Conservation (phyloP, 2,329 filamentous ascomycete species). For the Talaromyces atroroseus region DNA sequence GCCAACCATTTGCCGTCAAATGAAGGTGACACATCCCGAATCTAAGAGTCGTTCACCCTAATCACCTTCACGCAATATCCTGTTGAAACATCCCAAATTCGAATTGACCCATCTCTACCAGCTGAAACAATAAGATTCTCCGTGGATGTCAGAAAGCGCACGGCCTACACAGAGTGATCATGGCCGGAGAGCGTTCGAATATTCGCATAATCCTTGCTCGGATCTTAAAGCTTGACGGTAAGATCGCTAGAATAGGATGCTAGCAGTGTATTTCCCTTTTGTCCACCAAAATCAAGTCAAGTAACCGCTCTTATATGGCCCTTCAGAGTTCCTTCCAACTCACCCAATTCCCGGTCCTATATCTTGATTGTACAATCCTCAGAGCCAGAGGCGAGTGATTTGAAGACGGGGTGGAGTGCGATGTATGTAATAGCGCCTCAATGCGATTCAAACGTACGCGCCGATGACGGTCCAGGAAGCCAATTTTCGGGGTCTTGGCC, state of each 20-base stretch:
- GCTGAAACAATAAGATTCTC: conserved; percentile 82
- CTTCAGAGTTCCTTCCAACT: conserved; percentile 83
- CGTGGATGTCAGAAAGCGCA: conserved; percentile 81
- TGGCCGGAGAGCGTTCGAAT: conserved; percentile 85
- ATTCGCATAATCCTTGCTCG: conserved; percentile 87
- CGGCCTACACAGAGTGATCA: conserved; percentile 82
- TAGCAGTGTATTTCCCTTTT: conserved; percentile 70
- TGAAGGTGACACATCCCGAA: conserved; percentile 76
- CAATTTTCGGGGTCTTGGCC: conserved; percentile 81
- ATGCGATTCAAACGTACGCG: conserved; percentile 81
- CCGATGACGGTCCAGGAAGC: conserved; percentile 73
- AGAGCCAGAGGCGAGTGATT: conserved; percentile 80
- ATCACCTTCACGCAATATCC: conserved; percentile 88
- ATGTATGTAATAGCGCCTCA: conserved; percentile 78
- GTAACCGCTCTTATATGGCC: conserved; percentile 84
- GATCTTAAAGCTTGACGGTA: conserved; percentile 93
- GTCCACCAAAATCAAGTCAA: conserved; percentile 86
- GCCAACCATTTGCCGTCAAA: conserved; percentile 76
- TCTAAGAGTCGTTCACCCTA: conserved; percentile 79
- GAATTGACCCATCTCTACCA: conserved; percentile 74
- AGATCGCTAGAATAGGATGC: conserved; percentile 81
- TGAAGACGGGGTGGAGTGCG: conserved; percentile 88
- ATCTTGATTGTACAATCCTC: conserved; percentile 94
- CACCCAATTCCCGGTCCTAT: conserved; percentile 93
- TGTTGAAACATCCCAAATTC: conserved; percentile 89